Base-by-base conservation (phyloP, 306 rosid genomes). In the Cyclanthera cordifolia region DNA sequence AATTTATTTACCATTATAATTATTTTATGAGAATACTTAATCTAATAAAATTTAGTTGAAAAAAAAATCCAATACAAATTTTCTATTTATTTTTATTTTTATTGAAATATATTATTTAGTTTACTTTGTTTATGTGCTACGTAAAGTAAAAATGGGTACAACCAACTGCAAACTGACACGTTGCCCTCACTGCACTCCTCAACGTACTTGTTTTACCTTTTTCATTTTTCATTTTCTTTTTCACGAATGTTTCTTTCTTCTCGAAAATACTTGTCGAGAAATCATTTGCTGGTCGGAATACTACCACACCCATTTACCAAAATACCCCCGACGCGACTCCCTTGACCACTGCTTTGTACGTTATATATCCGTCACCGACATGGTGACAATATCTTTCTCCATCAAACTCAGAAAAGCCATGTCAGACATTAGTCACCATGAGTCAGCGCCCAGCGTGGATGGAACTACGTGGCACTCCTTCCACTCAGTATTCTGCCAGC, bases 231-330 rank as follows among this genome's bases (percentile, higher is more conserved):
- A 27, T 15, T 8, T 16, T 15, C 32, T 2, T 16, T 16, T 57
- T 57, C 4, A 72, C 46, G 72, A 70, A n/a, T 19, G 49, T 19
- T 60, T 12, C 67, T 81, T 85, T 77, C 93, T 88, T 84, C 86
- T 12, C 60, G 80, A 14, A 80, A 81, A 75, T 82, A 91, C 95
- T 88, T 85, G 91, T 81, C 94, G 53, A 45, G 66, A 69, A 79
- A 88, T 83, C 71, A 86, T 85, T 76, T 6, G 47, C 17, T 58
- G 50, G 25, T 73, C 74, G 79, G 73, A 81, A 53, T 78, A 34
- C 71, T 53, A 74, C 66, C 37, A 20, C 46, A 3, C 19, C 8
- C 15, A 81, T 63, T 82, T 49, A 69, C 80, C 20, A 43, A 74
- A 74, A 55, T 19, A 2, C 69, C 84, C 79, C 43, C 20, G 1